Evolutionary conservation across 108 stramenopile genomes (phyloP).

Genomic region (Cyclotella sp.): DNA sequence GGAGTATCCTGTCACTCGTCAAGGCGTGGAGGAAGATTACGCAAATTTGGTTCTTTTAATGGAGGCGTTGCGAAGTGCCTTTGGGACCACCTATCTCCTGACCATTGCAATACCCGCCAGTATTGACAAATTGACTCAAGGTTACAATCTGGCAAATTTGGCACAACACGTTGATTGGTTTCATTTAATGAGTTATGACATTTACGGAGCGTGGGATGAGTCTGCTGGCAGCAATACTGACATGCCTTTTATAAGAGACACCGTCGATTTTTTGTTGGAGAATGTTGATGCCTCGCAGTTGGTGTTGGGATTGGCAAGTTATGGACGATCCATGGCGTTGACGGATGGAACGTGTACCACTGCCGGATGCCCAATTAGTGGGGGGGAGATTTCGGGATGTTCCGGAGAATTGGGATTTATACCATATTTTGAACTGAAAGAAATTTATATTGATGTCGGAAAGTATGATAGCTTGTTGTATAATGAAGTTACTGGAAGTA

Average conservation of each 20-base stretch:
- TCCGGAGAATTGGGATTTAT: conserved; percentile 41
- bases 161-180: conserved; percentile 38
- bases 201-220: conserved; percentile 36
- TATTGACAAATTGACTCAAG: conserved; percentile 18
- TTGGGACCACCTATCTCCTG: conserved; percentile 14
- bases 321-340: conserved; percentile 42
- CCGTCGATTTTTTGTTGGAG: conserved; percentile 31
- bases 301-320: conserved; percentile 44
- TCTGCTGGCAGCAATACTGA: conserved; percentile 43
- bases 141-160: conserved; percentile 27
- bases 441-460: conserved; percentile 32
- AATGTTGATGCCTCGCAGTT: conserved; percentile 23
- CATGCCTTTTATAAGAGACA: conserved; percentile 25
- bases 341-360: conserved; percentile 29
- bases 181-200: conserved; percentile 51
- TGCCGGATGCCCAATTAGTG: conserved; percentile 40
- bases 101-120: conserved; percentile 42
- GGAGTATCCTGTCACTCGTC: conserved; percentile 47
- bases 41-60: conserved; percentile 34
- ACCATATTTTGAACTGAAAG: conserved; percentile 39
- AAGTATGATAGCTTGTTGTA: conserved; percentile 34
- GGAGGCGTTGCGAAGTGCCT: conserved; percentile 10
- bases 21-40: conserved; percentile 37
- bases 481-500: conserved; percentile 42
- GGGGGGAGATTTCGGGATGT: conserved; percentile 34